Conservation (phyloP, 306 rosid species). For the Lathyrus sativus region DNA sequence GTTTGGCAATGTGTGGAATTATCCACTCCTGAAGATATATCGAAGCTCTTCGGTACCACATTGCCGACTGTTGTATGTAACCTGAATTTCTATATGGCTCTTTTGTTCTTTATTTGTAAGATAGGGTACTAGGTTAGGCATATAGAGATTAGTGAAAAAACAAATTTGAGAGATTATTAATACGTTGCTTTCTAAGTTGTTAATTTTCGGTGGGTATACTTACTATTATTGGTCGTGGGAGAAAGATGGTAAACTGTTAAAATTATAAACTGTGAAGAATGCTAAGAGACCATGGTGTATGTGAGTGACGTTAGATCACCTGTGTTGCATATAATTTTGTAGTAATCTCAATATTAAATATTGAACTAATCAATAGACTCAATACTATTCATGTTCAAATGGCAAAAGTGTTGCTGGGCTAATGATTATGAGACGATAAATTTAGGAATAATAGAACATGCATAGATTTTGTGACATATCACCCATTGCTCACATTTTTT, state of each 20-base stretch:
- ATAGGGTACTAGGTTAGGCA: constrained; percentile 10
- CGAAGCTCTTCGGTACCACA: constrained; percentile 65
- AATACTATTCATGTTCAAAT: background rate
- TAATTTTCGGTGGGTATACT: background rate
- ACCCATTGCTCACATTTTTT: background rate
- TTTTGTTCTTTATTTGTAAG: constrained; percentile 21
- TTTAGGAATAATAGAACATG: constrained; percentile 5
- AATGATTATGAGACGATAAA: constrained; percentile 12
- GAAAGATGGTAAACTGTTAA: background rate
- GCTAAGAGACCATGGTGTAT: constrained; percentile 20
- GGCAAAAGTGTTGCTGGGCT: constrained; percentile 14
- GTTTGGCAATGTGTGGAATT: constrained; percentile 76
- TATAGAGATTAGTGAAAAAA: constrained; percentile 16
- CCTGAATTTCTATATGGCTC: constrained; percentile 25
- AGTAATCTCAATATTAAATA: background rate
- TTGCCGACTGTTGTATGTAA: constrained; percentile 82
- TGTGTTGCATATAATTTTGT: constrained; percentile 18
- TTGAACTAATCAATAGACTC: background rate
- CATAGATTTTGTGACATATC: constrained; percentile 21
- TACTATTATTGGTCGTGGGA: background rate
- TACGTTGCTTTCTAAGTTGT: constrained; percentile 12
- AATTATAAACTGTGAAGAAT: constrained; percentile 17
- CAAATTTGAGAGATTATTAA: background rate
- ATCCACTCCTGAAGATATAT: constrained; percentile 59
- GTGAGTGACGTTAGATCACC: constrained; percentile 17